phyloP scores from a whole-genome alignment of 1,284 basidiomycete genomes.

The Sanghuangporus baumii region DNA sequence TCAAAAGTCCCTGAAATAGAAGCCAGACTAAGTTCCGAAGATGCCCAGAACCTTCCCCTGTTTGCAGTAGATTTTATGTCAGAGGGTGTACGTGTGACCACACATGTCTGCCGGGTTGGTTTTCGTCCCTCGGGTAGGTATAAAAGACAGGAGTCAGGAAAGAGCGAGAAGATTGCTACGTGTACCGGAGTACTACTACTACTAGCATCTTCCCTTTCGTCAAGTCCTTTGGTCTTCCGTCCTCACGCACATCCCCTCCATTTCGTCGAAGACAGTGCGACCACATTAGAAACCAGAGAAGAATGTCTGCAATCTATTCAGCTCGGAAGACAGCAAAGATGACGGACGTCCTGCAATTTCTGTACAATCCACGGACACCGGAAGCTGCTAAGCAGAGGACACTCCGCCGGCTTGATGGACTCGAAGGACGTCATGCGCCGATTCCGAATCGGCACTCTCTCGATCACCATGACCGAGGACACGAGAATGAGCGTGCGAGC shows the following conservation, averaged over 20 bases:
- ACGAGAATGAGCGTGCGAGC: not conserved
- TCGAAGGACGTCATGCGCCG: conserved; percentile 8
- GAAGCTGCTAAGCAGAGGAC: conserved; percentile 7
- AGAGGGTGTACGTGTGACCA: no score
- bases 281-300: not conserved
- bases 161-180: not conserved
- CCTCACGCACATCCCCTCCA: not conserved
- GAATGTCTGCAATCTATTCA: not conserved
- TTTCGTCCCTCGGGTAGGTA: not conserved
- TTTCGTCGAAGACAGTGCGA: not conserved
- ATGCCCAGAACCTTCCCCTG: no score
- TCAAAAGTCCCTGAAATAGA: no score
- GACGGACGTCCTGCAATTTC: conserved; percentile 3
- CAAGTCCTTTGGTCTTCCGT: not conserved
- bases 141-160: not conserved
- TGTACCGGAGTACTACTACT: not conserved
- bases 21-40: no score
- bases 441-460: not conserved
- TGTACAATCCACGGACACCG: conserved; percentile 10
- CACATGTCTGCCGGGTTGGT: not conserved
- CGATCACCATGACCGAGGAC: not conserved
- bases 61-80: no score
- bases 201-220: not conserved
- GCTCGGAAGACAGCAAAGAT: conserved; percentile 2
- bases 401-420: conserved; percentile 13